phyloP scores from a whole-genome alignment of 441 rosid species.

The Populus hybrid region DNA sequence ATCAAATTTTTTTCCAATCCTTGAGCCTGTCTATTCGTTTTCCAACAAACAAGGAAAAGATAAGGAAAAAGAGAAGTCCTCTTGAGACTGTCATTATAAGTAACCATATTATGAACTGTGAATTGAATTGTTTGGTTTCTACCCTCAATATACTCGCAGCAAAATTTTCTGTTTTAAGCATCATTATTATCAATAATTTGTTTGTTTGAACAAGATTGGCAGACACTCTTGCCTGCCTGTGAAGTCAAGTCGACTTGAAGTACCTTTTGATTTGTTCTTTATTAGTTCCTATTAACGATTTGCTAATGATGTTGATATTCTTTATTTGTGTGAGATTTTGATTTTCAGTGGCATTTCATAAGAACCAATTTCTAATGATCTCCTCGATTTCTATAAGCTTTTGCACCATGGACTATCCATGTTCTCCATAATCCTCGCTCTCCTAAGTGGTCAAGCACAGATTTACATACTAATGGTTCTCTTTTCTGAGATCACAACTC shows the following conservation, averaged over 20 bases:
- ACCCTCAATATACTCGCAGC: neutral
- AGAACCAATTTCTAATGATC: no score
- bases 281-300: neutral
- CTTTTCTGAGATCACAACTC: slow-evolving; percentile 72
- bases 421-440: slow-evolving; percentile 36
- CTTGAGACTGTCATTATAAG: neutral
- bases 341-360: no score
- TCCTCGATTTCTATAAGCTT: slow-evolving; percentile 39
- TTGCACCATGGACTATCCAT: slow-evolving; percentile 76
- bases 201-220: neutral
- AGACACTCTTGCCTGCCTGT: neutral
- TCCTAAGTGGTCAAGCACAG: slow-evolving; percentile 71
- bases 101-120: neutral
- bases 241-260: slow-evolving; percentile 7
- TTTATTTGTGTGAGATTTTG: no score
- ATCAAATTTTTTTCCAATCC: neutral
- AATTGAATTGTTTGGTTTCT: neutral
- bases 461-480: slow-evolving; percentile 81
- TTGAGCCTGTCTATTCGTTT: neutral
- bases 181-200: neutral
- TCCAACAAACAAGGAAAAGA: neutral
- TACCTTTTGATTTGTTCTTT: neutral
- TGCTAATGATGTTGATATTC: neutral
- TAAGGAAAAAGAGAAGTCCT: no score
- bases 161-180: slow-evolving; percentile 4